Base-by-base conservation (phyloP, 2,329 filamentous ascomycete genomes). In the Cladophialophora carrionii region DNA sequence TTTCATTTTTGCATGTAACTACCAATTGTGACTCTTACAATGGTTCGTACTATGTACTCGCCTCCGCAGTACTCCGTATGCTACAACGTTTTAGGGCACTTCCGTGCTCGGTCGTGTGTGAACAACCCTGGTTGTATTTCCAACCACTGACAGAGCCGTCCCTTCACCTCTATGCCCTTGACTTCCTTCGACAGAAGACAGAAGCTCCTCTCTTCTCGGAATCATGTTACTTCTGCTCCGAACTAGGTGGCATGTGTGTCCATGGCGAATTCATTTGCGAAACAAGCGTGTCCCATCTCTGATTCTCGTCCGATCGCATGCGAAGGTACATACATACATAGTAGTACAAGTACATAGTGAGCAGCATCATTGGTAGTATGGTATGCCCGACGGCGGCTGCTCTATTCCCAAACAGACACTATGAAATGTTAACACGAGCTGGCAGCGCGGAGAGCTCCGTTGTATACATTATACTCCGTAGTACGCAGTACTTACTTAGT, bases 401-500 rank as follows among this genome's bases (percentile, higher is more conserved):
- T 20, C 53, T 53, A 46, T 63, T 63, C 31, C 61, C 61, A 26
- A 52, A 52, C 22, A 63, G 46, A 32, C 31, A 58, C 61, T 63
- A 29, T 26, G 24, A 12, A n/a, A 32, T 41, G 51, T 53, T 14
- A 53, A 24, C 51, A 14, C 26, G 17, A 32, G 22, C 7, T 17
- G 22, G 26, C 24, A 53, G 20, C 7, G 17, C 14, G 1, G 6
- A 14, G 14, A 4, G 51, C 4, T 53, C 8, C 14, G 7, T 17
- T 17, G 34, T 14, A n/a, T n/a, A n/a, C n/a, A n/a, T n/a, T n/a
- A n/a, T n/a, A n/a, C n/a, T n/a, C n/a, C n/a, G n/a, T n/a, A n/a
- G n/a, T n/a, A n/a, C n/a, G n/a, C n/a, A n/a, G n/a, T n/a, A n/a
- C n/a, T n/a, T n/a, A n/a, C 6, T 7, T 7, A 14, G 10, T 53